Conservation (phyloP, 2,329 filamentous ascomycete species). For the Pyrenophora graminea region DNA sequence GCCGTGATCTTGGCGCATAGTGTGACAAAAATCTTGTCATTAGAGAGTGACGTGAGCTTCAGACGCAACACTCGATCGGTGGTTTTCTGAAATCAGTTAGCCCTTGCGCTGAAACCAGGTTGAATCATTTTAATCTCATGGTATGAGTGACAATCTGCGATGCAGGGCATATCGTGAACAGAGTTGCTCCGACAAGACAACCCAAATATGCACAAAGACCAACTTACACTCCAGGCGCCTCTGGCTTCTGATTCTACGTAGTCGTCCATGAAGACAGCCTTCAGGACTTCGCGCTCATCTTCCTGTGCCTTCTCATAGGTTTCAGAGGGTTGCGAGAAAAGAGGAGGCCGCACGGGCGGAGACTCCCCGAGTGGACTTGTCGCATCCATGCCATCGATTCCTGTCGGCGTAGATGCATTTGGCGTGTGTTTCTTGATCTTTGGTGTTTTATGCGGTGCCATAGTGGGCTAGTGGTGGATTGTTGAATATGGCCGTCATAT, state of each 20-base stretch:
- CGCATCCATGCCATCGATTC: conserved; percentile 25
- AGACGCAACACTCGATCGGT: conserved; percentile 81
- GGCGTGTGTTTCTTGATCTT: conserved; percentile 45
- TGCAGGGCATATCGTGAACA: neutral
- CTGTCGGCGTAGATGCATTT: conserved; percentile 39
- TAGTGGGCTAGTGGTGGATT: conserved; percentile 46
- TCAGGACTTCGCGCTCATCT: conserved; percentile 82
- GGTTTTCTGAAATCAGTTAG: conserved; percentile 63
- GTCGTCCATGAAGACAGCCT: conserved; percentile 88
- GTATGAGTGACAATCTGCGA: too few species aligned
- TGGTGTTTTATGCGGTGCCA: conserved; percentile 54
- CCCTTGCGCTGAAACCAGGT: neutral
- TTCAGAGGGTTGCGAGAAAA: conserved; percentile 54
- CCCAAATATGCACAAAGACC: too few species aligned
- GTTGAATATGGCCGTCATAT: conserved; percentile 38
- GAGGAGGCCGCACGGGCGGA: conserved; percentile 37
- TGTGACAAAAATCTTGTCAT: conserved; percentile 71
- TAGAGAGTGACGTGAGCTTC: conserved; percentile 71
- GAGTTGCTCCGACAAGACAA: too few species aligned
- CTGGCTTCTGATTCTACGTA: conserved; percentile 74
- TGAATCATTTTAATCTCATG: neutral
- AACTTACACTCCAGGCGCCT: conserved; percentile 80
- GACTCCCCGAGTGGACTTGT: conserved; percentile 35
- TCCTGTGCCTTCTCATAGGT: conserved; percentile 80
- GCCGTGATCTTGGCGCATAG: conserved; percentile 82